Evolutionary conservation across 163 green algal species (phyloP).

Genomic region (Scenedesmus sp.): DNA sequence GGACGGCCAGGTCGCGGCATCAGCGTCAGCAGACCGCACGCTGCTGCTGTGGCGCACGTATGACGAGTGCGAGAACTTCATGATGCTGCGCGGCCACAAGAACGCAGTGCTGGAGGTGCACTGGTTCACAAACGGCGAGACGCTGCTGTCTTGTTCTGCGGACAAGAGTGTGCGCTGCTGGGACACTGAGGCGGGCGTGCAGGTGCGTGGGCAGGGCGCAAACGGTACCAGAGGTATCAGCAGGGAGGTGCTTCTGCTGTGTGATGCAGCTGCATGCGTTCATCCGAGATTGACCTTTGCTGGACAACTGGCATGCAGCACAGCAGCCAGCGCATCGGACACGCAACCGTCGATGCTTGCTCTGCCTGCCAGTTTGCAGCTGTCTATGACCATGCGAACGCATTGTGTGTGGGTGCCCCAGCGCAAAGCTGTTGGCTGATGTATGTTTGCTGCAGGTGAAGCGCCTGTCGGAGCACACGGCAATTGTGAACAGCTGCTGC

Average conservation of each 20-base stretch:
- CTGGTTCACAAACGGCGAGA: conserved; percentile 91
- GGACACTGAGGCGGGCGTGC: conserved; percentile 76
- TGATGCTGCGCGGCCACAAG: conserved; percentile 93
- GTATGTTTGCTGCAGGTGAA: conserved; percentile 78
- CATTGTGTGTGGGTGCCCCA: no score
- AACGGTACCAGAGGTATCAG: no score
- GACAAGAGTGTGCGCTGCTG: conserved; percentile 92
- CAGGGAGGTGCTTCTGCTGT: no score
- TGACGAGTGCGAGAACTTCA: conserved; percentile 95
- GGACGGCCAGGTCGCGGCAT: conserved; percentile 86
- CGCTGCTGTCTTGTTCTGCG: conserved; percentile 85
- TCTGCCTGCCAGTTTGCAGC: no score
- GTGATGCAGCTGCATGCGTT: not conserved
- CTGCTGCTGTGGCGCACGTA: conserved; percentile 93
- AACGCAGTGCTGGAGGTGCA: conserved; percentile 92
- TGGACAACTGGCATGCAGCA: no score
- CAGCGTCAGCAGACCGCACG: conserved; percentile 88
- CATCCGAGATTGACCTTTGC: no score
- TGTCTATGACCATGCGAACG: no score
- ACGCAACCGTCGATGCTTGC: no score
- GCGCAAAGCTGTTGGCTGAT: not conserved
- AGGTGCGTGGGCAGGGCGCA: conserved; percentile 74
- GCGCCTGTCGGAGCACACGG: conserved; percentile 92
- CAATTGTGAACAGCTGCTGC: conserved; percentile 94
- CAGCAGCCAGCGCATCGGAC: no score